Conservation (phyloP, 441 rosid species). For the Populus tomentosa region DNA sequence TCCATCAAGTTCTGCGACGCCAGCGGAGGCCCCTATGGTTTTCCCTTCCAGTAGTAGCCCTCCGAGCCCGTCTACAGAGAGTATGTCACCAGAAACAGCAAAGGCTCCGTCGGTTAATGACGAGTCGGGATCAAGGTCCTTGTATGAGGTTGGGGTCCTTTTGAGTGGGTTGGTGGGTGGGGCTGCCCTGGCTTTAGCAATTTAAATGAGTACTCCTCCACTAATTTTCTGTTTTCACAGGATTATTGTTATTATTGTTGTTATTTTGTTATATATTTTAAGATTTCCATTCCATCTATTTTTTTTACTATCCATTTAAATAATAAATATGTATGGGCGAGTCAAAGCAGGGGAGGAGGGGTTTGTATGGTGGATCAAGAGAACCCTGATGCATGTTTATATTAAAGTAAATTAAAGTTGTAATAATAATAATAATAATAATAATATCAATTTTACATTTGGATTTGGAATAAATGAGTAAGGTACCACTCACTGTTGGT, state of each 20-base stretch:
- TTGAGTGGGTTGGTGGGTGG: slow-evolving; percentile 28
- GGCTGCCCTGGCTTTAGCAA: slow-evolving; percentile 16
- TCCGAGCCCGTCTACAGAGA: slow-evolving; percentile 21
- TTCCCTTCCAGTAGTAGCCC: slow-evolving; percentile 51
- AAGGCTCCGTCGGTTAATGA: slow-evolving; percentile 23
- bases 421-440: no score
- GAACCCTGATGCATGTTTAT: not conserved
- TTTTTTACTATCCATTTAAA: no score
- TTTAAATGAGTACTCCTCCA: not conserved
- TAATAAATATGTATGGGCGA: not conserved
- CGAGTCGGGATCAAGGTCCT: slow-evolving; percentile 38
- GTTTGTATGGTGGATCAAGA: not conserved
- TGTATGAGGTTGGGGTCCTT: slow-evolving; percentile 19
- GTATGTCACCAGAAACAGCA: slow-evolving; percentile 30
- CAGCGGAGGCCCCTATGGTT: slow-evolving; percentile 40
- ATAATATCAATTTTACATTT: no score
- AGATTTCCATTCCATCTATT: no score
- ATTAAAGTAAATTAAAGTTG: no score
- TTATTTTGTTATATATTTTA: no score
- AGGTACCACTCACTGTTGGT: no score
- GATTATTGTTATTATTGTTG: not conserved
- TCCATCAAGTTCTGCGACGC: slow-evolving; percentile 48
- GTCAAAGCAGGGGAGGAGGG: not conserved
- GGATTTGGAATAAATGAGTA: no score
- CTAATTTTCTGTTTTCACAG: not conserved